Percentiles rank a stretch among this genome's conserved stretches.
These are phyloP conservation scores for Cyclospora cayetanensis DNA, from an alignment of 169 alveolate species.

Conservation along the genomic window DNA sequence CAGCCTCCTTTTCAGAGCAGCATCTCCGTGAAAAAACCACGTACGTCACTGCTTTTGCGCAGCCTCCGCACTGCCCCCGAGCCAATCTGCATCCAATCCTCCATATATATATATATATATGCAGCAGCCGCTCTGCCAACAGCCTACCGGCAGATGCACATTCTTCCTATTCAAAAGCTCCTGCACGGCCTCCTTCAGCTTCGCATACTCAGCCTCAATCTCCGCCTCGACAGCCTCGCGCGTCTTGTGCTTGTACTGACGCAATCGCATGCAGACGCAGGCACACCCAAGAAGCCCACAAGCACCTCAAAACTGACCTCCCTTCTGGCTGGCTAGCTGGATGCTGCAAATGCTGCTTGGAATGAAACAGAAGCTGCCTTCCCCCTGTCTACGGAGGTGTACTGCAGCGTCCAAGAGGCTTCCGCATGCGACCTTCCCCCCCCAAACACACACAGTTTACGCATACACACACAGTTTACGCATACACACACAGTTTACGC, in stretches of 20 bases:
- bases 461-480: too few species aligned
- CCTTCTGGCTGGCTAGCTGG: background rate
- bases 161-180: background rate
- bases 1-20: too few species aligned
- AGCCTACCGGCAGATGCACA: background rate
- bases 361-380: too few species aligned
- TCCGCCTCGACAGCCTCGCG: slow-evolving; percentile 52
- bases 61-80: too few species aligned
- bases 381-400: too few species aligned
- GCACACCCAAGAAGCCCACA: background rate
- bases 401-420: too few species aligned
- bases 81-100: background rate
- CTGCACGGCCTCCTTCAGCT: background rate
- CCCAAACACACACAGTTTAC: too few species aligned
- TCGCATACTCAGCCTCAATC: background rate
- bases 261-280: background rate
- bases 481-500: too few species aligned
- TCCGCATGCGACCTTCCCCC: too few species aligned
- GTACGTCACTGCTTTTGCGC: too few species aligned
- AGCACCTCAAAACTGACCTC: too few species aligned
- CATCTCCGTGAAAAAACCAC: too few species aligned
- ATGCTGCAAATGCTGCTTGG: background rate
- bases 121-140: background rate
- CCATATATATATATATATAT: background rate
- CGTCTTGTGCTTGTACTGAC: slow-evolving; percentile 5